These are phyloP conservation scores for Amphichorda felina DNA, from an alignment of 2,329 filamentous ascomycete genomes.

Conservation along the genomic window DNA sequence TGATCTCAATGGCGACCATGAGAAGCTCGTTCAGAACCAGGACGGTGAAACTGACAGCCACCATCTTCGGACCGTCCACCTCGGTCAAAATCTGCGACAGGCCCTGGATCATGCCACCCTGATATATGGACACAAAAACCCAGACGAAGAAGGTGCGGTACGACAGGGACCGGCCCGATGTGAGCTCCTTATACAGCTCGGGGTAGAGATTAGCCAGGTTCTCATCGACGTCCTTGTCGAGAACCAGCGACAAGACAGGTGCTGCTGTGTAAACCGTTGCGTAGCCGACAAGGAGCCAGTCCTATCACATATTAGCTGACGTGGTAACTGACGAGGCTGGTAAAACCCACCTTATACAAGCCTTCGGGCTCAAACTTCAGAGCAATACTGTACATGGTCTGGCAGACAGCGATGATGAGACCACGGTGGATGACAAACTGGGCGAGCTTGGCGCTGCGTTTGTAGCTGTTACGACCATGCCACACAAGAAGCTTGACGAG, in stretches of 20 bases:
- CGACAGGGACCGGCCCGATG: conserved; percentile 70
- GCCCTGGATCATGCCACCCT: conserved; percentile 93
- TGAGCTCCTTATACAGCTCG: conserved; percentile 96
- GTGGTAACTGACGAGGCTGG: too few species aligned
- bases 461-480: conserved; percentile 97
- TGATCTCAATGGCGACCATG: conserved; percentile 95
- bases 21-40: conserved; percentile 88
- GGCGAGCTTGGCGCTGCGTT: conserved; percentile 84
- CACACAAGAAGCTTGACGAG: conserved; percentile 95
- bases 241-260: conserved; percentile 84
- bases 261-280: conserved; percentile 91
- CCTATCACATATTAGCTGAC: conserved; percentile 28
- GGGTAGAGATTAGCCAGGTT: conserved; percentile 89
- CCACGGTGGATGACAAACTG: conserved; percentile 98
- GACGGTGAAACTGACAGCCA: conserved; percentile 83
- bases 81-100: conserved; percentile 79
- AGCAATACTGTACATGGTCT: conserved; percentile 95
- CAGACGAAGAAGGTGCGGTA: conserved; percentile 96
- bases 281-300: conserved; percentile 95
- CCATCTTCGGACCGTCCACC: conserved; percentile 63
- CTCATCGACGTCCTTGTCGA: conserved; percentile 93
- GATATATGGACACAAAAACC: conserved; percentile 91
- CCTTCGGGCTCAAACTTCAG: conserved; percentile 88
- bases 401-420: conserved; percentile 87
- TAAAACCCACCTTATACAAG: conserved; percentile 57